Conservation (phyloP, 2,329 filamentous ascomycete species). For the Fusarium sp. region DNA sequence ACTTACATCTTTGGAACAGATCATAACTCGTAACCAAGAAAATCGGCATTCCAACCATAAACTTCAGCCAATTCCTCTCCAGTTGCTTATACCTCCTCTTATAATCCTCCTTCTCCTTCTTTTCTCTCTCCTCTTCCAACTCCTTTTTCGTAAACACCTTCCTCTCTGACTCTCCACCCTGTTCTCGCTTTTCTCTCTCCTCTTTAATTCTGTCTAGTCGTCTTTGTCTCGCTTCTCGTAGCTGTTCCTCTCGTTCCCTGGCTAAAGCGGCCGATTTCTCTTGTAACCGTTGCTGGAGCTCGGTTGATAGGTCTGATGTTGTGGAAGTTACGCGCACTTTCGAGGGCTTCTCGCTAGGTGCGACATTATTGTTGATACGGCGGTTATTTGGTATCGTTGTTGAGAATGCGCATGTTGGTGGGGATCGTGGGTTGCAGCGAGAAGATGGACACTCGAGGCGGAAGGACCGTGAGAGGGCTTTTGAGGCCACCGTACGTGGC, state of each 20-base stretch:
- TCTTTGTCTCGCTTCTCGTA: constrained; percentile 13
- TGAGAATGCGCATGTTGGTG: constrained; percentile 21
- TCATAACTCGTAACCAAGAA: constrained; percentile 67
- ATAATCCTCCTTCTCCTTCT: constrained; percentile 52
- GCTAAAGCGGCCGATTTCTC: neutral
- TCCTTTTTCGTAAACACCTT: neutral
- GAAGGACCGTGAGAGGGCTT: neutral
- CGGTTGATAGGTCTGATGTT: neutral
- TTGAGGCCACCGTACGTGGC: constrained; percentile 4
- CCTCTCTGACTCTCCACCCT: constrained; percentile 1
- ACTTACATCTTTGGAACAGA: constrained; percentile 64
- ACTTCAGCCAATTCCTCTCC: constrained; percentile 58
- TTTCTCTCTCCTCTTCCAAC: constrained; percentile 33
- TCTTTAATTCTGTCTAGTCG: neutral
- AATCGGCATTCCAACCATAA: constrained; percentile 66
- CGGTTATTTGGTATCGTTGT: neutral
- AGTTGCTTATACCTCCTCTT: constrained; percentile 58
- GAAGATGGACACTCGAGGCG: constrained; percentile 1
- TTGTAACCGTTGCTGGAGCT: neutral
- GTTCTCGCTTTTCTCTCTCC: constrained; percentile 23
- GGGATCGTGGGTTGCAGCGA: constrained; percentile 1
- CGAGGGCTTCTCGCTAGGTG: neutral
- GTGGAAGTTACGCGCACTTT: neutral
- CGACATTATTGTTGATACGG: neutral
- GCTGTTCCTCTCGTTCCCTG: constrained; percentile 1